Evolutionary conservation across 495 filamentous ascomycete genomes (phyloP), one percentile per base, ranked within the genome.

Genomic region (Paragyromitra xinjiangensis): DNA sequence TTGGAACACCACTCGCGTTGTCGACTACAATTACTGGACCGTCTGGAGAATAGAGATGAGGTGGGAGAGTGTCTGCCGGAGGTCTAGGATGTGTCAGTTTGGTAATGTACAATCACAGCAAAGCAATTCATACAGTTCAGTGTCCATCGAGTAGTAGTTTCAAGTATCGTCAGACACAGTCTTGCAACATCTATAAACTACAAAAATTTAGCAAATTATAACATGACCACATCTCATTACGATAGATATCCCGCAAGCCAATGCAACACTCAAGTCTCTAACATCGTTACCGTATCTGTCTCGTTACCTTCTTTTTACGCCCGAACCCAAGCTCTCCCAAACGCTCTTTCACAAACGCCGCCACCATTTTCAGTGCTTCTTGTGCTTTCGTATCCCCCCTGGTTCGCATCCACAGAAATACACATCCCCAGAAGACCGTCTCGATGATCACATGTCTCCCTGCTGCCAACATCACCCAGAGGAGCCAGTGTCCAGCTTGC

Each of bases 381-480:
- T 97, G 93, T 1, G 97, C 85, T 78, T 92, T 88, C 39, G 87
- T 87, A 81, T 97, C 95, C 53, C 91, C 92, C 65, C 89, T 89
- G 73, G 87, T 86, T 71, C 94, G 86, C 89, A 97, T 90, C 91
- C 91, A 97, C 24, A 97, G 83, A 59, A 95, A 82, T 39, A 97
- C 77, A 34, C 93, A 71, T 3, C 88, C 88, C 51, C 97, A 85
- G 14, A 98, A 72, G 4, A 91, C 85, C 24, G 90, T 73, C 81
- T 98, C 93, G 67, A 92, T 85, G 26, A 91, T 82, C 22, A 96
- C 80, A 82, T 97, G 94, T 76, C 93, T 91, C 34, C 91, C 77
- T n/a, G 87, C 83, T 61, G 88, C 84, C 91, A 90, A 93, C 6
- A 93, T 66, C n/a, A 90, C 75, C 89, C 93, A 92, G 22, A 88